Conservation (phyloP, 495 filamentous ascomycete species). For the Penicillium malachiteum region DNA sequence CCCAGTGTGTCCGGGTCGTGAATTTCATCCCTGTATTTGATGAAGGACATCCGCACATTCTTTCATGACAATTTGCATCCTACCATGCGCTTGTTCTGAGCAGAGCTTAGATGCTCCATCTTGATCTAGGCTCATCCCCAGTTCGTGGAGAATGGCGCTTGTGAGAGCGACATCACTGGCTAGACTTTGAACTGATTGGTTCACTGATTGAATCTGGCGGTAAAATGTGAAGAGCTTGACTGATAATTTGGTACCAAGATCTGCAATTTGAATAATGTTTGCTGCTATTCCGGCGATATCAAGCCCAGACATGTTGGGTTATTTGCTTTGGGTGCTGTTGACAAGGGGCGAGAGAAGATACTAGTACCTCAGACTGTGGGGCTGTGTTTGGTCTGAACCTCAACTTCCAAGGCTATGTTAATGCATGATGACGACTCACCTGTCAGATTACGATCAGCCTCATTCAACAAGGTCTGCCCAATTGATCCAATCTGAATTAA, state of each 20-base stretch:
- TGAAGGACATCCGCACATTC: slow-evolving; percentile 28
- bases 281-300: slow-evolving; percentile 30
- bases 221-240: slow-evolving; percentile 37
- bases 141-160: slow-evolving; percentile 30
- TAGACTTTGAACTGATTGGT: slow-evolving; percentile 27
- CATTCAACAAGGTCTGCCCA: too few species aligned
- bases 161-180: slow-evolving; percentile 38
- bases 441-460: too few species aligned
- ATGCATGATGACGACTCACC: too few species aligned
- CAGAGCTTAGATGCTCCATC: slow-evolving; percentile 23
- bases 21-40: slow-evolving; percentile 27
- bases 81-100: slow-evolving; percentile 26
- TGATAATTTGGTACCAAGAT: slow-evolving; percentile 33
- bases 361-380: too few species aligned
- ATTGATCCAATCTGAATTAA: too few species aligned
- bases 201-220: slow-evolving; percentile 29
- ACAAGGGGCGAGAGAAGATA: too few species aligned
- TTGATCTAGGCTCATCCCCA: slow-evolving; percentile 25
- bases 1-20: neutral
- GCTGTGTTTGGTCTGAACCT: too few species aligned
- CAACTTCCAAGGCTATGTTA: too few species aligned
- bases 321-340: too few species aligned
- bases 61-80: slow-evolving; percentile 14
- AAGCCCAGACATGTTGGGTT: slow-evolving; percentile 4
- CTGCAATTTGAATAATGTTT: slow-evolving; percentile 38